Percentiles rank a stretch among this genome's conserved stretches.
Evolutionary conservation across 441 rosid genomes (phyloP).

Genomic region (Erodium trifolium): DNA sequence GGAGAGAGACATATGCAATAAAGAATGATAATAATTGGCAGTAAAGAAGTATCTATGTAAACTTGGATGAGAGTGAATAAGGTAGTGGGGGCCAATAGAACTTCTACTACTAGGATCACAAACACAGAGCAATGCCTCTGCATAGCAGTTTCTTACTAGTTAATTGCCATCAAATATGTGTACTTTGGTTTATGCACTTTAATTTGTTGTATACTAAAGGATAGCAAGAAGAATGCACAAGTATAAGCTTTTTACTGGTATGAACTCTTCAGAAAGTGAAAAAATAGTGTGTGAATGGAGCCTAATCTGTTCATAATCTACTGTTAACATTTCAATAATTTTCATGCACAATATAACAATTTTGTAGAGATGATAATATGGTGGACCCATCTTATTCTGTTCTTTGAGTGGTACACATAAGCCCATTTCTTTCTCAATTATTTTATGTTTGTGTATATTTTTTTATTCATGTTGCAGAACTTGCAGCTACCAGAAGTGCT

Average conservation of each 20-base stretch:
- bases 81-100: neutral
- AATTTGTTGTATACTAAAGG: neutral
- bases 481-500: constrained; percentile 5
- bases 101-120: constrained; percentile 41
- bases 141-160: constrained; percentile 9
- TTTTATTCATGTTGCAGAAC: constrained; percentile 1
- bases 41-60: constrained; percentile 8
- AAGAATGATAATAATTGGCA: constrained; percentile 21
- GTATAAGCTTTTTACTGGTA: neutral
- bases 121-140: constrained; percentile 31
- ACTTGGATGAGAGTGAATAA: neutral
- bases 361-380: constrained; percentile 9
- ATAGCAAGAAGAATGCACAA: neutral
- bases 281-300: neutral
- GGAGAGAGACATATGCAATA: constrained; percentile 6
- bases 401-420: constrained; percentile 28
- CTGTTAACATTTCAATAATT: neutral
- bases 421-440: constrained; percentile 10
- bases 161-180: neutral
- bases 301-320: neutral
- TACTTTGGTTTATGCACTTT: neutral
- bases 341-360: neutral
- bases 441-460: neutral
- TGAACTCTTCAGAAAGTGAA: neutral
- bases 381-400: constrained; percentile 22